Percentiles rank a stretch among this genome's conserved stretches.
These are phyloP conservation scores for Agrocybe praecox DNA, from an alignment of 768 basidiomycete genomes.

Conservation along the genomic window DNA sequence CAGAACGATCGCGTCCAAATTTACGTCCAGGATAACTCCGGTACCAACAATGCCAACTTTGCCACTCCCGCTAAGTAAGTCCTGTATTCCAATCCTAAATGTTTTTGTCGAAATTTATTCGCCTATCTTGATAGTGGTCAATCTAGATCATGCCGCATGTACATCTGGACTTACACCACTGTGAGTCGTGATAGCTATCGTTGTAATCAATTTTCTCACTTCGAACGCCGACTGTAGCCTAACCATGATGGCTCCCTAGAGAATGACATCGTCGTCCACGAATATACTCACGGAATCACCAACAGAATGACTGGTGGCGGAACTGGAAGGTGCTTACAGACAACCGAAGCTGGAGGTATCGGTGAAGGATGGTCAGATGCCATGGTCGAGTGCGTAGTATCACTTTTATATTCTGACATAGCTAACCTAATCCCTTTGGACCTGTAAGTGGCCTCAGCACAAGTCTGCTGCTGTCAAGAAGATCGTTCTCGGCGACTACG, in stretches of 20 bases:
- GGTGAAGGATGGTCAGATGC: slow-evolving; percentile 72
- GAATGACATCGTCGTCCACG: slow-evolving; percentile 55
- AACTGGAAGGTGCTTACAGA: slow-evolving; percentile 61
- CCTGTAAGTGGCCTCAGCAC: slow-evolving; percentile 40
- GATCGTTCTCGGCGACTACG: slow-evolving; percentile 51
- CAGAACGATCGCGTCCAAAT: slow-evolving; percentile 53
- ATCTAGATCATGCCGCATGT: slow-evolving; percentile 28
- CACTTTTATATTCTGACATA: background rate
- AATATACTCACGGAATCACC: slow-evolving; percentile 56
- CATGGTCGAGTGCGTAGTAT: slow-evolving; percentile 36
- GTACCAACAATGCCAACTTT: slow-evolving; percentile 47
- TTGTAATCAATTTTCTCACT: too few species aligned
- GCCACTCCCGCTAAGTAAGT: slow-evolving; percentile 20
- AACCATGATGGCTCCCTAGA: slow-evolving; percentile 66
- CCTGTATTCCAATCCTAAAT: too few species aligned
- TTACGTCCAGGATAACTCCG: slow-evolving; percentile 52
- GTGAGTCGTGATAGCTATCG: too few species aligned
- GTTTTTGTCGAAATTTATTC: too few species aligned
- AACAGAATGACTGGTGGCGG: slow-evolving; percentile 58
- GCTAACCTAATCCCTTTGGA: background rate
- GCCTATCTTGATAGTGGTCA: too few species aligned
- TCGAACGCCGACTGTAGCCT: slow-evolving; percentile 42
- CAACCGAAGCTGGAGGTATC: slow-evolving; percentile 68
- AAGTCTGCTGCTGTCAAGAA: slow-evolving; percentile 38
- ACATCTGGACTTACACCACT: slow-evolving; percentile 34